phyloP scores from a whole-genome alignment of 2,329 filamentous ascomycete species.

The Xylaria sp. region DNA sequence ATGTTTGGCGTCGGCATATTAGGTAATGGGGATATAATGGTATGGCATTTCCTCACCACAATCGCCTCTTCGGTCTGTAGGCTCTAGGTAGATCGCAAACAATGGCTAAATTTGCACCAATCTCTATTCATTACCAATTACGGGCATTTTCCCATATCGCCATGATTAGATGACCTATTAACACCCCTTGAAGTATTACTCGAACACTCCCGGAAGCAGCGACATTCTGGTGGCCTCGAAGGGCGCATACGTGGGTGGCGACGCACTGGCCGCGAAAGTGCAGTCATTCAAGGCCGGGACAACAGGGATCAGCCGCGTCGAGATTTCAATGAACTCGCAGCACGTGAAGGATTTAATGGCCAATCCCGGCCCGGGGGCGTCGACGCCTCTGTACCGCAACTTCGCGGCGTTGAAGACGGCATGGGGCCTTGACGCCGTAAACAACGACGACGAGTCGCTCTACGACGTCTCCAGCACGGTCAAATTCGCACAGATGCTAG shows the following conservation, averaged over 20 bases:
- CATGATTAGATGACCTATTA: background rate
- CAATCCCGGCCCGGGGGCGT: slow-evolving; percentile 41
- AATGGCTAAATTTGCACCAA: background rate
- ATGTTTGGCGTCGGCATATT: slow-evolving; percentile 53
- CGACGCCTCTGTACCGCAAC: slow-evolving; percentile 47
- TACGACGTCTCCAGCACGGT: slow-evolving; percentile 51
- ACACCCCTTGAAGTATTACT: slow-evolving; percentile 45
- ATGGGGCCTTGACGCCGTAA: slow-evolving; percentile 52
- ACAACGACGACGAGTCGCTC: slow-evolving; percentile 53
- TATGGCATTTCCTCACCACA: slow-evolving; percentile 2
- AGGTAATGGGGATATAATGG: slow-evolving; percentile 49
- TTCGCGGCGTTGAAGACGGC: slow-evolving; percentile 48
- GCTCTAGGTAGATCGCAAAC: background rate
- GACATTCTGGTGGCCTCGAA: slow-evolving; percentile 46
- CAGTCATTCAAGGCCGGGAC: slow-evolving; percentile 46
- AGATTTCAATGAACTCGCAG: slow-evolving; percentile 52
- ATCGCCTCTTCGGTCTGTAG: too few species aligned
- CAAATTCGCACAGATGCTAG: slow-evolving; percentile 50
- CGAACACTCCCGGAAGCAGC: slow-evolving; percentile 46
- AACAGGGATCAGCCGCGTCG: slow-evolving; percentile 46
- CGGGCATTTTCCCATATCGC: background rate
- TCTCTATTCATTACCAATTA: background rate
- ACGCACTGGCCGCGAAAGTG: slow-evolving; percentile 54
- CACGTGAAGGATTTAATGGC: slow-evolving; percentile 48
- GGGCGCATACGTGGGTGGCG: slow-evolving; percentile 54